These are phyloP conservation scores for Cercospora sp. DNA, from an alignment of 2,329 filamentous ascomycete genomes.

Conservation along the genomic window DNA sequence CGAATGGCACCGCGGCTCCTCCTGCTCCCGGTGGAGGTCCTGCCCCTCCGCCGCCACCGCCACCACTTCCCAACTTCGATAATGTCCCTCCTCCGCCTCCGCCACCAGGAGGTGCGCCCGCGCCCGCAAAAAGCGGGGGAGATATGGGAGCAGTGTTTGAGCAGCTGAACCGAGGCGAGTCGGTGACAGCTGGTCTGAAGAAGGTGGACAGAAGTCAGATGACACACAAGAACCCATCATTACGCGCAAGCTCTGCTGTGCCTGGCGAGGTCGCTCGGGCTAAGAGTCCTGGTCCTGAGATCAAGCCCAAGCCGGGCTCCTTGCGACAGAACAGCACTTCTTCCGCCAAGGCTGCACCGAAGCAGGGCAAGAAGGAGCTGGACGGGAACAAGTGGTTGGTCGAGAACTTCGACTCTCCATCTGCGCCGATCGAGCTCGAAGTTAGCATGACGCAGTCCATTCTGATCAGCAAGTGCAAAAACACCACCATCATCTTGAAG, in stretches of 20 bases:
- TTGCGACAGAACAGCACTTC: slow-evolving; percentile 48
- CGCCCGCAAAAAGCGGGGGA: slow-evolving; percentile 52
- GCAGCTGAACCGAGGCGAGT: slow-evolving; percentile 82
- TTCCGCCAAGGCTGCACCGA: slow-evolving; percentile 21
- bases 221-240: slow-evolving; percentile 95
- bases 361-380: slow-evolving; percentile 48
- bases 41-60: slow-evolving; percentile 68
- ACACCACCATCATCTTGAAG: slow-evolving; percentile 82
- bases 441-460: slow-evolving; percentile 84
- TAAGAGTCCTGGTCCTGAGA: slow-evolving; percentile 85
- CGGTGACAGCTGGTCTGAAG: slow-evolving; percentile 82
- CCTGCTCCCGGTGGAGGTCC: slow-evolving; percentile 56
- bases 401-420: slow-evolving; percentile 84
- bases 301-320: slow-evolving; percentile 55
- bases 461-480: slow-evolving; percentile 87
- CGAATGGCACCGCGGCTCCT: slow-evolving; percentile 49
- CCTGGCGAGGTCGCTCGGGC: slow-evolving; percentile 59
- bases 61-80: slow-evolving; percentile 51
- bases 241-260: slow-evolving; percentile 73
- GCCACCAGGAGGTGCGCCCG: slow-evolving; percentile 47
- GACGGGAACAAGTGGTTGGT: slow-evolving; percentile 86
- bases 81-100: slow-evolving; percentile 60
- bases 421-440: slow-evolving; percentile 74
- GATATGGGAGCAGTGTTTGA: slow-evolving; percentile 88
- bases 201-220: slow-evolving; percentile 95